phyloP scores from a whole-genome alignment of 306 rosid genomes.

The Vigna trinervia region DNA sequence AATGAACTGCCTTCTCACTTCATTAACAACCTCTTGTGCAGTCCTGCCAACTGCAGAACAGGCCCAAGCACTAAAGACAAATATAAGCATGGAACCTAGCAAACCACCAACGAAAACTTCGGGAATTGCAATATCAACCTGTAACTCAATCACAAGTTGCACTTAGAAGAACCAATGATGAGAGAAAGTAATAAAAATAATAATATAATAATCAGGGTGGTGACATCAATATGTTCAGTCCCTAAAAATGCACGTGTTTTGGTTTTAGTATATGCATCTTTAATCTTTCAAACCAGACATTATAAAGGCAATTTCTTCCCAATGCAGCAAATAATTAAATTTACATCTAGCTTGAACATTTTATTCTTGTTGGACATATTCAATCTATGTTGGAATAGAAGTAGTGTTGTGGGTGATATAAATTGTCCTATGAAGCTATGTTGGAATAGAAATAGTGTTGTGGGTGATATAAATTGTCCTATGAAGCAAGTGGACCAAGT shows the following conservation, averaged over 20 bases:
- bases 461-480: no score
- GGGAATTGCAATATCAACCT: constrained; percentile 99
- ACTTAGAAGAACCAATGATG: constrained; percentile 37
- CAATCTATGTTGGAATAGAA: neutral
- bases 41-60: constrained; percentile 98
- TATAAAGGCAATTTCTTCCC: constrained; percentile 2
- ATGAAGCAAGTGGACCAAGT: no score
- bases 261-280: neutral
- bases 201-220: neutral
- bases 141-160: constrained; percentile 43
- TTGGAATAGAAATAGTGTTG: neutral
- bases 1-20: constrained; percentile 97
- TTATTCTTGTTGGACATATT: neutral
- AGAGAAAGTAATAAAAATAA: constrained; percentile 5
- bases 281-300: constrained; percentile 17
- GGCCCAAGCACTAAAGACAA: constrained; percentile 95
- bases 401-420: neutral
- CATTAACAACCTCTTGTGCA: constrained; percentile 98
- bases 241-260: neutral
- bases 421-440: neutral
- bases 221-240: neutral
- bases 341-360: neutral
- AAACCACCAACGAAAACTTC: constrained; percentile 93
- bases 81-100: constrained; percentile 98
- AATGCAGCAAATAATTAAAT: neutral